Percentiles rank a stretch among this genome's conserved stretches.
Conservation (phyloP, 345 rosid species). For the Toxicodendron radicans region DNA sequence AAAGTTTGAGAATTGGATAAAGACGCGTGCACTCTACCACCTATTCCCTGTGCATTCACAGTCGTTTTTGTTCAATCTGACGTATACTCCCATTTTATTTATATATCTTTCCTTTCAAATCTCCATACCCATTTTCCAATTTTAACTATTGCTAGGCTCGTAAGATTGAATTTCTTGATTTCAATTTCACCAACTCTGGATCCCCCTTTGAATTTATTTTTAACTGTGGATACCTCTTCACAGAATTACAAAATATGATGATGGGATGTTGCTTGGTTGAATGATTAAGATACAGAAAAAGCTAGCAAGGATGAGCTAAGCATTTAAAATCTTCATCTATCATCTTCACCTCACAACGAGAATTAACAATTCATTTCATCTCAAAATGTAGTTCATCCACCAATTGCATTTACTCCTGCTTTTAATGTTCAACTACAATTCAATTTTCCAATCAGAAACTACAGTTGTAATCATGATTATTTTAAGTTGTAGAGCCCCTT, state of each 20-base stretch:
- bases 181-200: too few relatives aligned
- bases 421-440: background rate
- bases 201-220: too few relatives aligned
- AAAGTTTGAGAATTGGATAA: slow-evolving; percentile 5
- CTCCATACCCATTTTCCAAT: background rate
- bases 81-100: background rate
- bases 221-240: background rate
- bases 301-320: too few relatives aligned
- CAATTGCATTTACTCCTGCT: background rate
- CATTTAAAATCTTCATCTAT: background rate
- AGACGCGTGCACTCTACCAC: slow-evolving; percentile 27
- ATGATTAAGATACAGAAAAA: background rate
- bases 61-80: slow-evolving; percentile 1
- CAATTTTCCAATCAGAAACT: background rate
- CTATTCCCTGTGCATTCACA: slow-evolving; percentile 6
- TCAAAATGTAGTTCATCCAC: too few relatives aligned
- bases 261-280: background rate
- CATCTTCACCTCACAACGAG: background rate
- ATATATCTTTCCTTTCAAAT: background rate
- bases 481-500: too few relatives aligned
- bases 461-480: too few relatives aligned
- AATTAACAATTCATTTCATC: background rate
- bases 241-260: background rate
- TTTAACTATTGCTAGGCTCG: background rate
- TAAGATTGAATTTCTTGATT: background rate